phyloP scores from a whole-genome alignment of 192 early-diverging fungal species.

The Backusella westeae region DNA sequence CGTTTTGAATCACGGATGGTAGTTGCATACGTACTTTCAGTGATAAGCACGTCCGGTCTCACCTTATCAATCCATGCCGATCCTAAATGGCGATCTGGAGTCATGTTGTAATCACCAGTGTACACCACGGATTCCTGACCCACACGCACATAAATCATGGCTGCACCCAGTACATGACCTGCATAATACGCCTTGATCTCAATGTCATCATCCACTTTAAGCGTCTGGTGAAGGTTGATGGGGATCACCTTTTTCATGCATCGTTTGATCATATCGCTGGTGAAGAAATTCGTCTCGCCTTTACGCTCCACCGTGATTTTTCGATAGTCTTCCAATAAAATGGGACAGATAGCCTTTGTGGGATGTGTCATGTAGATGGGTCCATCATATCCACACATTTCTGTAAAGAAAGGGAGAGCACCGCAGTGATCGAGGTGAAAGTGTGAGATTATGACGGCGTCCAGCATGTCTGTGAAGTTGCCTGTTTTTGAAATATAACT shows the following conservation, averaged over 20 bases:
- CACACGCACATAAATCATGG: slow-evolving; percentile 89
- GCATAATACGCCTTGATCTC: slow-evolving; percentile 91
- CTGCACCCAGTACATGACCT: slow-evolving; percentile 96
- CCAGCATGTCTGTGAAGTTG: slow-evolving; percentile 79
- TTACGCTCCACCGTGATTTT: slow-evolving; percentile 89
- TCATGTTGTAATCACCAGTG: slow-evolving; percentile 91
- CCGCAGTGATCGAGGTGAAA: slow-evolving; percentile 99
- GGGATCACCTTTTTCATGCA: slow-evolving; percentile 95
- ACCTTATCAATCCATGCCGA: slow-evolving; percentile 95
- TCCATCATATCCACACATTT: slow-evolving; percentile 92
- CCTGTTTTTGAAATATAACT: slow-evolving; percentile 83
- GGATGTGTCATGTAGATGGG: slow-evolving; percentile 98
- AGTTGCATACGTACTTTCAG: slow-evolving; percentile 96
- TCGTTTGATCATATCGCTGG: slow-evolving; percentile 81
- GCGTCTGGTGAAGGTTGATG: slow-evolving; percentile 81
- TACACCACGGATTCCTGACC: slow-evolving; percentile 79
- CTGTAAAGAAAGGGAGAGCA: slow-evolving; percentile 93
- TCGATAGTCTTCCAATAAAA: slow-evolving; percentile 91
- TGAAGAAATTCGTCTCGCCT: slow-evolving; percentile 90
- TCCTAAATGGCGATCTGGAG: slow-evolving; percentile 88
- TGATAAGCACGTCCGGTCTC: slow-evolving; percentile 90
- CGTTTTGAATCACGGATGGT: slow-evolving; percentile 94
- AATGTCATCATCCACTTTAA: slow-evolving; percentile 82
- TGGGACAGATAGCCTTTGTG: slow-evolving; percentile 93
- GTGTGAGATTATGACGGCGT: slow-evolving; percentile 93